Evolutionary conservation across 306 rosid genomes (phyloP).

Genomic region (Gillenia trifoliata): DNA sequence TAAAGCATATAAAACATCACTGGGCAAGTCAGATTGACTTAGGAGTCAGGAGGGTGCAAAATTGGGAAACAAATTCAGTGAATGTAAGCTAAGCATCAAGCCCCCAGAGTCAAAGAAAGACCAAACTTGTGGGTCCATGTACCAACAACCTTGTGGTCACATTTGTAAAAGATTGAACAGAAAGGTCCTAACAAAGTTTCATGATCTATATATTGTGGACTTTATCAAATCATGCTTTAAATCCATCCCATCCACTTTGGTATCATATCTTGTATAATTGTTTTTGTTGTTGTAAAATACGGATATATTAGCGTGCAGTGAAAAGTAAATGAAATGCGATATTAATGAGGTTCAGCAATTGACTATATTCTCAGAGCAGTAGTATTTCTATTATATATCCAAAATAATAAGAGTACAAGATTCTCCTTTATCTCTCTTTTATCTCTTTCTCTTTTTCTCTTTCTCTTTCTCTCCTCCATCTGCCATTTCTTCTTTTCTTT

Average conservation of each 20-base stretch:
- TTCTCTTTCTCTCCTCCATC: no score
- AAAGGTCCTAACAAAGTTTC: not conserved
- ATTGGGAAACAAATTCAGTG: not conserved
- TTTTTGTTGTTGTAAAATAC: no score
- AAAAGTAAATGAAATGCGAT: no score
- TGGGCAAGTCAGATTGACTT: not conserved
- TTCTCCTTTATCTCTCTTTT: no score
- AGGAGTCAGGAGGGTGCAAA: not conserved
- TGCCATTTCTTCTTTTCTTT: no score
- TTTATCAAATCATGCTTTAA: not conserved
- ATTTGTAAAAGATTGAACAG: not conserved
- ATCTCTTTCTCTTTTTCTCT: no score
- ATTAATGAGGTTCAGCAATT: no score
- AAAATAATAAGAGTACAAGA: no score
- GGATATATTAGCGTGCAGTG: no score
- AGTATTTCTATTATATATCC: no score
- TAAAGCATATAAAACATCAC: not conserved
- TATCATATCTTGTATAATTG: no score
- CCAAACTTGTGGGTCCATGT: conserved; percentile 7
- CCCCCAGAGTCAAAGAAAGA: not conserved
- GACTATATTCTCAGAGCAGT: no score
- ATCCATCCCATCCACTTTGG: not conserved
- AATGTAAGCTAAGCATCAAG: not conserved
- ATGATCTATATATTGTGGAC: not conserved
- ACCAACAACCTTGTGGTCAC: not conserved